Evolutionary conservation across 2,329 filamentous ascomycete genomes (phyloP), one percentile per base, ranked within the genome.

Genomic region (Hymenoscyphus albidus): DNA sequence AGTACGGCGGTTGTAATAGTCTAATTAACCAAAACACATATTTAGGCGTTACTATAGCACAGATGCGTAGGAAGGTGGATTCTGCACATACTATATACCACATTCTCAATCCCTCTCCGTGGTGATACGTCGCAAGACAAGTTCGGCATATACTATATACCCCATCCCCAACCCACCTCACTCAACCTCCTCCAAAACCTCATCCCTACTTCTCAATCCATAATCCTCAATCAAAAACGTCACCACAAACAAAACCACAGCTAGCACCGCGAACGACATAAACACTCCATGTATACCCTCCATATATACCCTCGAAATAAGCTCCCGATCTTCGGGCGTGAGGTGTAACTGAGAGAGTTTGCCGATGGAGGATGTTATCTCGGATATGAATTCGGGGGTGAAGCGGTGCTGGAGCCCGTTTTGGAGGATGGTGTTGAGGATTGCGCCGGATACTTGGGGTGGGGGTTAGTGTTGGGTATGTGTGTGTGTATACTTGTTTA

Each of bases 281-380:
- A 74, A 75, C 1, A 74, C 70, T 3, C 64, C 66, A 5, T 67
- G 70, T 2, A 73, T 63, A 2, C 71, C 71, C 27, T 62, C 66
- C 64, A 73, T 70, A 44, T 71, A 69, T 1, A 69, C 72, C n/a
- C 70, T 67, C 4, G 72, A 32, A 3, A 74, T 60, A 7, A 54
- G 18, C 10, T 35, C 38, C 2, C 22, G 38, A 2, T 64, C 59
- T 58, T 40, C 57, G 6, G 18, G 18, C 1, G 62, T 18, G 9
- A 66, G 14, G 6, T 64, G 54, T 1, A 61, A 39, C 0, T 38
- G 39, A 16, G 22, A 32, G 22, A 66, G 31, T 1, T 44, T 35
- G 13, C 44, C 55, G 5, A 57, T 58, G 2, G 65, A 66, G 18
- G 65, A 62, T 1, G 32, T 61, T 7, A 66, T 12, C 35, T 56